Conservation (phyloP, 2,329 filamentous ascomycete genomes). For the Fusarium sp. region DNA sequence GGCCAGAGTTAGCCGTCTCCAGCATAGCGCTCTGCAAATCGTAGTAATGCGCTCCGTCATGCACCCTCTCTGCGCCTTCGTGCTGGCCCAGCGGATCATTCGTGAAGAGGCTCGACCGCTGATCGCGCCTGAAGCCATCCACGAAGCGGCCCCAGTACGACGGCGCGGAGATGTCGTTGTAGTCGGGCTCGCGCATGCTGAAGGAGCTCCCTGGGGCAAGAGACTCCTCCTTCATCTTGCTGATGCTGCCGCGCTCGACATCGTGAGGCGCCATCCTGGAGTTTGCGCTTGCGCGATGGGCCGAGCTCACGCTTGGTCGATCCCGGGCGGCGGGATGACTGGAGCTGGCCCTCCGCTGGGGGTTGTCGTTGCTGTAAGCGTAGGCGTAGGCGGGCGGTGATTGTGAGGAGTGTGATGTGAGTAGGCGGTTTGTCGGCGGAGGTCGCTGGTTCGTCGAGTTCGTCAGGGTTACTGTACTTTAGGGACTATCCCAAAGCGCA, state of each 20-base stretch:
- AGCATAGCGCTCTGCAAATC: slow-evolving; percentile 71
- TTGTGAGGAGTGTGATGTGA: slow-evolving; percentile 30
- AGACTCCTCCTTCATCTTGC: slow-evolving; percentile 69
- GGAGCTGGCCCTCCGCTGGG: slow-evolving; percentile 37
- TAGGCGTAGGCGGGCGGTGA: slow-evolving; percentile 25
- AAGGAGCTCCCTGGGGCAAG: slow-evolving; percentile 63
- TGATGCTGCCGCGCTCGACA: slow-evolving; percentile 69
- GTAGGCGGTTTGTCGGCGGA: slow-evolving; percentile 31
- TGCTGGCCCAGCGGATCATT: slow-evolving; percentile 56
- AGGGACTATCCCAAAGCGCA: neutral
- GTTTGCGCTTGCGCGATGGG: slow-evolving; percentile 48
- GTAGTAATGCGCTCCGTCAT: slow-evolving; percentile 63
- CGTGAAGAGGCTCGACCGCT: slow-evolving; percentile 62
- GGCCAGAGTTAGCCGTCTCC: slow-evolving; percentile 80
- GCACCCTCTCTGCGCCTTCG: slow-evolving; percentile 47
- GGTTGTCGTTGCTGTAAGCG: slow-evolving; percentile 13
- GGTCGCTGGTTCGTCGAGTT: slow-evolving; percentile 29
- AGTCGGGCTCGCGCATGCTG: slow-evolving; percentile 64
- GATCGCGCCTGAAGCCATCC: slow-evolving; percentile 74
- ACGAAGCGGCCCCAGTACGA: slow-evolving; percentile 60
- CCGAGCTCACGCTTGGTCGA: slow-evolving; percentile 41
- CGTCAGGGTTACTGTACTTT: slow-evolving; percentile 36
- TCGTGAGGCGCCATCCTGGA: slow-evolving; percentile 56
- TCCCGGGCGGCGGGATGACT: slow-evolving; percentile 32
- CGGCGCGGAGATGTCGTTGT: slow-evolving; percentile 54